Base-by-base conservation (phyloP, 2,329 filamentous ascomycete genomes). In the Trichophyton equinum region DNA sequence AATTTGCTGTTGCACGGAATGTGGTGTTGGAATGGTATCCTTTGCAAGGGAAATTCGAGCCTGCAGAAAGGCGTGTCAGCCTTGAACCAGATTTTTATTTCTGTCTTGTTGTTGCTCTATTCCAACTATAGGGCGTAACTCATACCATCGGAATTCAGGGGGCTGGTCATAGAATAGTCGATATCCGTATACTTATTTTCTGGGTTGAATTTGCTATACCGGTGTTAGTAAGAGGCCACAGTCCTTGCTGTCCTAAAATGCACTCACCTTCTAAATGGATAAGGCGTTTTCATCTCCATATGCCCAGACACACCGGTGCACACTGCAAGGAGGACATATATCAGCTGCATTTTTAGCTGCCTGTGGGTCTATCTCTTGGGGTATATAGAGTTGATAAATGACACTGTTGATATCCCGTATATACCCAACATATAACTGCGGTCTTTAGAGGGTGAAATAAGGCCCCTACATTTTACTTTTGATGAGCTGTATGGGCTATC, bases 21-120 rank as follows among this genome's bases (percentile, higher is more conserved):
- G 74, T 67, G 13, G 69, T 70, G 63, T 81, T 79, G 2, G 71
- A 65, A 62, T 81, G 79, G 60, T 84, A 83, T 9, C 85, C 85
- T 77, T 91, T 91, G 81, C 89, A 94, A 4, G 88, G 86, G 72
- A 83, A 94, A 73, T 91, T 81, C 62, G 78, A 77, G 27, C 86
- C 85, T 25, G 20, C 11, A 44, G n/a, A 11, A 33, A 20, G 15
- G 33, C 6, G 33, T 25, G 18, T 27, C n/a, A 40, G 33, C 15
- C 8, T 56, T 30, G 30, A 4, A 25, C 7, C 33, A 8, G 15
- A n/a, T 36, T 36, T 40, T n/a, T 30, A 44, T 18, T 44, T 44
- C 40, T 7, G 40, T 7, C 15, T 7, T n/a, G n/a, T 15, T 7
- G n/a, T n/a, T n/a, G 4, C 40, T 7, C 40, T 6, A 18, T 44